These are phyloP conservation scores for Colletotrichum noveboracense DNA, from an alignment of 2,329 filamentous ascomycete genomes.

Conservation along the genomic window DNA sequence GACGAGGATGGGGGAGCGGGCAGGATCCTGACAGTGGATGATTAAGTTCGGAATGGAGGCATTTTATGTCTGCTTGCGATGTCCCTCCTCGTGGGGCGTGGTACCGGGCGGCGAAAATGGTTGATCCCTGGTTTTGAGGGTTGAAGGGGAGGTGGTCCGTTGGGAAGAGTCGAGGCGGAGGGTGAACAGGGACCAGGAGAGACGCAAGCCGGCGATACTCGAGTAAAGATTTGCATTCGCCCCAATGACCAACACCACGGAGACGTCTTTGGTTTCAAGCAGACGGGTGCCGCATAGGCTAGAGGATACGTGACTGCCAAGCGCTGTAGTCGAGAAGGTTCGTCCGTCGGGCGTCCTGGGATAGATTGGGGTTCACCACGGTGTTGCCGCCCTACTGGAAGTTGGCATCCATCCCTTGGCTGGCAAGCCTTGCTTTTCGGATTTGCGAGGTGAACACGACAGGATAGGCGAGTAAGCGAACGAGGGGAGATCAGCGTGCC, in stretches of 20 bases:
- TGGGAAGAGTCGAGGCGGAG: conserved; percentile 20
- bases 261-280: conserved; percentile 23
- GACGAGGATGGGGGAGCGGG: conserved; percentile 21
- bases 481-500: conserved; percentile 17
- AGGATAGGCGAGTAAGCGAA: neutral
- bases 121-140: conserved; percentile 19
- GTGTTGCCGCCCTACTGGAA: neutral
- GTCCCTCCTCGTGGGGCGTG: conserved; percentile 18
- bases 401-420: conserved; percentile 7
- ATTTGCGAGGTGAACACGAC: neutral
- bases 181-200: conserved; percentile 22
- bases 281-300: conserved; percentile 19
- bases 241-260: conserved; percentile 20
- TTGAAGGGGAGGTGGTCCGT: conserved; percentile 12
- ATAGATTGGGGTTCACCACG: conserved; percentile 8
- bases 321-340: conserved; percentile 17
- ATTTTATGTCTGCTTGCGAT: conserved; percentile 25
- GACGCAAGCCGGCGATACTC: conserved; percentile 15
- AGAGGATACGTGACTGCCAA: conserved; percentile 24
- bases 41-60: conserved; percentile 25
- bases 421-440: neutral
- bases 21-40: conserved; percentile 15
- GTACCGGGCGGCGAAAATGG: conserved; percentile 15
- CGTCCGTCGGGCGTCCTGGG: conserved; percentile 17
- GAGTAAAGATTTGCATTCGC: conserved; percentile 23